These are phyloP conservation scores for Ganoderma lingzhi DNA, from an alignment of 1,284 basidiomycete genomes.

Conservation along the genomic window DNA sequence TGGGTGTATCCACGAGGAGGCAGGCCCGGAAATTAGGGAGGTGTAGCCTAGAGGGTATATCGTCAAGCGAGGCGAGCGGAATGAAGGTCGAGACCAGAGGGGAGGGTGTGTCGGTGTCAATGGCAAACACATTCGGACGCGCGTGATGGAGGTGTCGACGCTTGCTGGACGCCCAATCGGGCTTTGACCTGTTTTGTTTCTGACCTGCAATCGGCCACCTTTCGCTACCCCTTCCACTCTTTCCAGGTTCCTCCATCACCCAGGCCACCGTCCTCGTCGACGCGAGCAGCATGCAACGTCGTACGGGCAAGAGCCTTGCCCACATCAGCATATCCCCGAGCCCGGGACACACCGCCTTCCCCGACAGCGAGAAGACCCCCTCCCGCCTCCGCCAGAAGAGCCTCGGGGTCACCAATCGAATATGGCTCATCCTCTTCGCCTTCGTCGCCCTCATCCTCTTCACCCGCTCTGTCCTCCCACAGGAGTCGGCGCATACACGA, in stretches of 20 bases:
- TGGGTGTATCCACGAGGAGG: neutral
- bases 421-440: slow-evolving; percentile 72
- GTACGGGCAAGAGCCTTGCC: slow-evolving; percentile 55
- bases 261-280: slow-evolving; percentile 17
- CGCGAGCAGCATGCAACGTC: slow-evolving; percentile 61
- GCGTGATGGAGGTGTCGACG: neutral
- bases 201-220: slow-evolving; percentile 16
- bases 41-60: slow-evolving; percentile 31
- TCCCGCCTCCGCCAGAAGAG: slow-evolving; percentile 63
- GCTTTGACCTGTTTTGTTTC: neutral
- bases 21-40: slow-evolving; percentile 23
- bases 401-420: slow-evolving; percentile 71
- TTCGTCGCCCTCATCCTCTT: slow-evolving; percentile 68
- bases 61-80: slow-evolving; percentile 7
- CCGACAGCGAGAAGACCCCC: slow-evolving; percentile 53
- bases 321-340: slow-evolving; percentile 60
- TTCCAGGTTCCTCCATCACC: slow-evolving; percentile 18
- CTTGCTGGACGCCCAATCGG: neutral
- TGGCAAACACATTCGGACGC: neutral
- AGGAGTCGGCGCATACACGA: slow-evolving; percentile 40
- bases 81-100: neutral
- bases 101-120: neutral
- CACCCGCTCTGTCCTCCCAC: slow-evolving; percentile 64
- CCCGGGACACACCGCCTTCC: slow-evolving; percentile 51
- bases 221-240: slow-evolving; percentile 14